phyloP scores from a whole-genome alignment of 2,329 filamentous ascomycete species.

The Ceratocystis harringtonii region DNA sequence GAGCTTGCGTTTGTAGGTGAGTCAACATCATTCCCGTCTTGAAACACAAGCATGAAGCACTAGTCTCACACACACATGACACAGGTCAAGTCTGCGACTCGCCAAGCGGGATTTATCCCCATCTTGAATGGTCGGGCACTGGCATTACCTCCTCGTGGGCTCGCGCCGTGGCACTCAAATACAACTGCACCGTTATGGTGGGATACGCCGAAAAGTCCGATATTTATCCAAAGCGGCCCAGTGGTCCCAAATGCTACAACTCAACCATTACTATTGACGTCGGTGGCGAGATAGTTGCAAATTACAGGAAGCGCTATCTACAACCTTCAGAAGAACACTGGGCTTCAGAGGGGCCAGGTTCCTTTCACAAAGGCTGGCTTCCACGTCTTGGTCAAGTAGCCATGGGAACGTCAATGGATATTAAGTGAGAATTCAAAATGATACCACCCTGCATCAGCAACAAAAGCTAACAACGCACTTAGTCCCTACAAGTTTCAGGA shows the following conservation, averaged over 20 bases:
- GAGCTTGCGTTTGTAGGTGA: slow-evolving; percentile 44
- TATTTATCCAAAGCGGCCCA: slow-evolving; percentile 1
- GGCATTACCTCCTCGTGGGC: slow-evolving; percentile 54
- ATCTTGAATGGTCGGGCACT: slow-evolving; percentile 44
- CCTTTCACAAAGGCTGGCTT: slow-evolving; percentile 31
- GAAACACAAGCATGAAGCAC: slow-evolving; percentile 42
- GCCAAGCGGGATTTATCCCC: slow-evolving; percentile 44
- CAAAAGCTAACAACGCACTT: slow-evolving; percentile 22
- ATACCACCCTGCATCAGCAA: slow-evolving; percentile 31
- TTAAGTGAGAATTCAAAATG: slow-evolving; percentile 29
- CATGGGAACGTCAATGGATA: slow-evolving; percentile 45
- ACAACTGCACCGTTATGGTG: slow-evolving; percentile 46
- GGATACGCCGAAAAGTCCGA: slow-evolving; percentile 49
- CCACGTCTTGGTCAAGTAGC: slow-evolving; percentile 32
- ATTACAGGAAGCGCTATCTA: slow-evolving; percentile 40
- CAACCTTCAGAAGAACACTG: slow-evolving; percentile 48
- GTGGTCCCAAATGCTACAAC: slow-evolving; percentile 29
- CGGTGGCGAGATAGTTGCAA: slow-evolving; percentile 36
- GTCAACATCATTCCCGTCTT: slow-evolving; percentile 21
- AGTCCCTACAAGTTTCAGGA: slow-evolving; percentile 18
- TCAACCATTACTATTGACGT: slow-evolving; percentile 32
- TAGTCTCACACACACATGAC: neutral
- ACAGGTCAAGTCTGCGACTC: slow-evolving; percentile 55
- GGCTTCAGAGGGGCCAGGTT: slow-evolving; percentile 38
- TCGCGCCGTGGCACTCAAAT: slow-evolving; percentile 40